Evolutionary conservation across 257 asterid genomes (phyloP), one percentile per base, ranked within the genome.

Genomic region (Oldenlandia corymbosa): DNA sequence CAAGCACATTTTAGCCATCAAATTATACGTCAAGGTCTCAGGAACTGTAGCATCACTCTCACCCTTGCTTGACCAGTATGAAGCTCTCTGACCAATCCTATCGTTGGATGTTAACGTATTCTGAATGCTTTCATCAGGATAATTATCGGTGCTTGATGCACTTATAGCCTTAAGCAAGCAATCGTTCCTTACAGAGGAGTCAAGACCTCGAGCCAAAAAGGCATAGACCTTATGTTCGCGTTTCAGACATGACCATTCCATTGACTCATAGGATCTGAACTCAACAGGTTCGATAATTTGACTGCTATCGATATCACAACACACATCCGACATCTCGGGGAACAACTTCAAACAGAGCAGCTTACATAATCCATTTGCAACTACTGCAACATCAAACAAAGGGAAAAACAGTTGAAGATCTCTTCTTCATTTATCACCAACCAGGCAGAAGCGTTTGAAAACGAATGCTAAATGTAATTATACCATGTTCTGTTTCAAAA

Each of bases 21-120:
- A 68, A 46, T 70, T 74, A 75, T 84, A 90, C 2, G 77, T 72
- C 71, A 90, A 81, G 8, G 79, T 75, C 79, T 90, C 97, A 0
- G 91, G 83, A 30, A 77, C 83, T 20, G 75, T 63, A 42, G 84
- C 76, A 74, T 81, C 76, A 64, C 45, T 70, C 48, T 70, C 73
- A 10, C 95, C 97, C 74, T 75, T 68, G 81, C 97, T 90, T 31
- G 97, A 90, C 97, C 97, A 90, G 78, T 90, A 85, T 5, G 95
- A 85, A 58, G 88, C 82, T 72, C 89, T 78, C 62, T 65, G 69
- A 43, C 69, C 88, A 61, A 79, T 68, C 75, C 79, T 69, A 42
- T 82, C 91, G 41, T 69, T 62, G 23, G 87, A 81, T 57, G 67
- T 77, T 46, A 90, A 62, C 10, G 97, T 87, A 62, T 90, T 88